phyloP scores from a whole-genome alignment of 1,139 yeast species.

The Nakaseomyces sp. region DNA sequence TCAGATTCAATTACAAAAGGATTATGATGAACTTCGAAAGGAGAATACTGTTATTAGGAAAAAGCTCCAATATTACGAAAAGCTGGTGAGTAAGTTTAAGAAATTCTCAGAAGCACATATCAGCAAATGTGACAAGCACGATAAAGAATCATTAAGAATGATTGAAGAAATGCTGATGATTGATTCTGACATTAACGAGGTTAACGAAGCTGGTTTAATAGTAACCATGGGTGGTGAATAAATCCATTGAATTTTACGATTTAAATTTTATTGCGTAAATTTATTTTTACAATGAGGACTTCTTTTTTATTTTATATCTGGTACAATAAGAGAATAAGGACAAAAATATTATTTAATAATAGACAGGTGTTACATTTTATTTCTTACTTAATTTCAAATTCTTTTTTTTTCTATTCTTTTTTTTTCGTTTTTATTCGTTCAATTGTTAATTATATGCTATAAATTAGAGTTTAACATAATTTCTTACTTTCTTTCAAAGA shows the following conservation, averaged over 20 bases:
- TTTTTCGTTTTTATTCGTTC: too few relatives aligned
- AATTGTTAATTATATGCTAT: too few relatives aligned
- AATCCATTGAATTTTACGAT: neutral
- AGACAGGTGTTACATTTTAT: too few relatives aligned
- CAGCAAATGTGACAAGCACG: conserved; percentile 18
- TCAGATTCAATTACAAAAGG: conserved; percentile 54
- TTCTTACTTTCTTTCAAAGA: too few relatives aligned
- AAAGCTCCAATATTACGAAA: conserved; percentile 34
- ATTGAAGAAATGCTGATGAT: conserved; percentile 31
- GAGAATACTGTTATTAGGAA: conserved; percentile 38
- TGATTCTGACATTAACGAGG: conserved; percentile 28
- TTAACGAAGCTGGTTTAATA: conserved; percentile 22
- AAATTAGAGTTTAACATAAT: too few relatives aligned
- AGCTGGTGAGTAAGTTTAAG: conserved; percentile 28
- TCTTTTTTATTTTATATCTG: neutral
- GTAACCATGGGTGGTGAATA: conserved; percentile 16
- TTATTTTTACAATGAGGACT: too few relatives aligned
- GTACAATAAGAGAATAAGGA: too few relatives aligned
- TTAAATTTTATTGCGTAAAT: too few relatives aligned
- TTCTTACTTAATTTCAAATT: too few relatives aligned
- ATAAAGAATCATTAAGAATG: conserved; percentile 24
- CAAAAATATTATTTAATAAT: too few relatives aligned
- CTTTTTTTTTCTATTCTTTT: too few relatives aligned
- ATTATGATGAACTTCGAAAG: conserved; percentile 40
- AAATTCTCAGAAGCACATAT: conserved; percentile 27